A percentile compares a stretch with the other conserved stretches of the same genome.
Conservation (phyloP, 108 stramenopile species). For the Licmophora abbreviata region DNA sequence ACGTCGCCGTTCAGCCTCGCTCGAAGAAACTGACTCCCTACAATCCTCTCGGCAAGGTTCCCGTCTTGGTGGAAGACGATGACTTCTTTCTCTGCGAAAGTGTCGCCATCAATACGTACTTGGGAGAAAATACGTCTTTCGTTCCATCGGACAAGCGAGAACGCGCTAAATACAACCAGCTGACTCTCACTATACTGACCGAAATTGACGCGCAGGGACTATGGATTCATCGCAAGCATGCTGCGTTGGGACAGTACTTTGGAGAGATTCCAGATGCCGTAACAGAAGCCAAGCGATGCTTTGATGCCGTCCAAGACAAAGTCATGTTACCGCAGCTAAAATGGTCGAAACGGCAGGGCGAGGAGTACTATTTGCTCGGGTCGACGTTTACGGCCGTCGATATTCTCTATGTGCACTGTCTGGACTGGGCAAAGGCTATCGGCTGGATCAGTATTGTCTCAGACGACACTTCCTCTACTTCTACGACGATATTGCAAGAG, state of each 20-base stretch:
- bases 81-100: constrained; percentile 55
- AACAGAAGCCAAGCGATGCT: constrained; percentile 49
- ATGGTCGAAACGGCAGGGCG: no score
- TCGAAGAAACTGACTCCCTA: constrained; percentile 16
- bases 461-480: constrained; percentile 3
- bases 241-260: constrained; percentile 36
- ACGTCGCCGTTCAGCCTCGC: constrained; percentile 29
- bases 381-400: constrained; percentile 60
- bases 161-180: constrained; percentile 44
- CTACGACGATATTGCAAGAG: constrained; percentile 10
- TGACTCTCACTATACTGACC: constrained; percentile 40
- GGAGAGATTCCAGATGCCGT: constrained; percentile 55
- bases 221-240: constrained; percentile 76
- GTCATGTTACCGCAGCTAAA: constrained; percentile 29
- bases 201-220: constrained; percentile 71
- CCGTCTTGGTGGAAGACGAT: constrained; percentile 39
- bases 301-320: constrained; percentile 21
- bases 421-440: constrained; percentile 60
- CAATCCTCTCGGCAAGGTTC: constrained; percentile 71
- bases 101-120: constrained; percentile 67
- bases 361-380: constrained; percentile 35
- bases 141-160: constrained; percentile 58
- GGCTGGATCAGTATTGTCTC: constrained; percentile 48
- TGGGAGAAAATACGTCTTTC: constrained; percentile 43
- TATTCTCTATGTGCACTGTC: constrained; percentile 62